Conservation (phyloP, 176 grass and related monocot genomes). For the Miscanthus lutarioriparius region DNA sequence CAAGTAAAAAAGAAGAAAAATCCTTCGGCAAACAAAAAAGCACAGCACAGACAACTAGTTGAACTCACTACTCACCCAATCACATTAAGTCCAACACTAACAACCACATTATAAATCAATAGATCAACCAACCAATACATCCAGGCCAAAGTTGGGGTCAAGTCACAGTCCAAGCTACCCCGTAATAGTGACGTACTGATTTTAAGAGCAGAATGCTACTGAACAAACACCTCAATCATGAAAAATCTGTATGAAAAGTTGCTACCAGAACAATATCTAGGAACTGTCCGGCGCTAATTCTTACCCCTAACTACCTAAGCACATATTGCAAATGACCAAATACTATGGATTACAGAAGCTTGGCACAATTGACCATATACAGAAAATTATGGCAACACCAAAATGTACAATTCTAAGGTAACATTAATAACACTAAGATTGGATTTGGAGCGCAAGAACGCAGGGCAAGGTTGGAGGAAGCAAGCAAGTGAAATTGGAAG, state of each 20-base stretch:
- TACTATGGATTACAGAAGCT: neutral
- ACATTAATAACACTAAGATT: neutral
- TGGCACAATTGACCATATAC: neutral
- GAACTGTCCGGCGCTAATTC: conserved; percentile 9
- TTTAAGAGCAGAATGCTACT: conserved; percentile 11
- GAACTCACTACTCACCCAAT: neutral
- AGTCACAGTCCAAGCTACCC: neutral
- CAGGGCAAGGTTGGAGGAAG: neutral
- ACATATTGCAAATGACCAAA: neutral
- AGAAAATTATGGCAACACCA: neutral
- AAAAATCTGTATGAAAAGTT: conserved; percentile 9
- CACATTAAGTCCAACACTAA: conserved; percentile 15
- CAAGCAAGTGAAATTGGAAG: neutral
- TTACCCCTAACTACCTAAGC: neutral
- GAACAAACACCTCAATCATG: conserved; percentile 29
- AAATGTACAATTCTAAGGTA: neutral
- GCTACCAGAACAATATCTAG: neutral
- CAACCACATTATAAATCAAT: conserved; percentile 19
- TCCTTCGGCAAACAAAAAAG: conserved; percentile 7
- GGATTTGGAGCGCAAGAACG: conserved; percentile 15
- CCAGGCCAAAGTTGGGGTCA: neutral
- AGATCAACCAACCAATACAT: neutral
- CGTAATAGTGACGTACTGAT: neutral
- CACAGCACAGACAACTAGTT: neutral
- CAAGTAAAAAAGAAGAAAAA: neutral